Base-by-base conservation (phyloP, 805 yeast species). In the Ogataea sp. region DNA sequence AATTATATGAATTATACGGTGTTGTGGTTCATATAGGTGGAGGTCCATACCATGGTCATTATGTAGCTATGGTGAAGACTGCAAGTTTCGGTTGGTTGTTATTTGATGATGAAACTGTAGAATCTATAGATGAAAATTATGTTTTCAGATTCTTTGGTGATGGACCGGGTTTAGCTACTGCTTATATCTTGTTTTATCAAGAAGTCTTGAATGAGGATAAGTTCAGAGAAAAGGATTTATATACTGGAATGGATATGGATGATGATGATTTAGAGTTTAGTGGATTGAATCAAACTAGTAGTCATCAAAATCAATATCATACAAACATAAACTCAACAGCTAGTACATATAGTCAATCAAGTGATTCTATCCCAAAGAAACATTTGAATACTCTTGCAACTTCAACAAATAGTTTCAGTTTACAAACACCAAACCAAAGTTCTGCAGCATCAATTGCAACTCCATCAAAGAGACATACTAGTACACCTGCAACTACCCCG, bases 31-130 rank as follows among this genome's bases (percentile, higher is more conserved):
- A 93, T 55, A 79, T 93, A 48, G 98, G 98, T 6, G 95, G 96
- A 4, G 97, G 97, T 0, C 97, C 97, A 1, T 88, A 87, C 65
- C 96, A 89, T 61, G 98, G 98, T 0, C 98, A 93, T 57, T 93
- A 93, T 58, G 90, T 93, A 9, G 73, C 95, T 0, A 65, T 93
- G 5, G 82, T 93, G 43, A 87, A 87, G 54, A 81, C 88, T 5
- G 78, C 74, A 39, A 68, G 73, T 18, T 74, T 76, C 31, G 89
- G 96, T 0, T 93, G 98, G 98, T 63, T 93, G 24, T 62, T 93
- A 41, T 93, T 85, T 62, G 98, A 93, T 57, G 98, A 93, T 58
- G 97, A 93, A 58, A 80, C 93, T 5, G 96, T 90, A 2, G 97
- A 90, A 56, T 65, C 82, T 14, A 88, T 93, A 9, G 87, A 81